Percentiles rank a stretch among this genome's conserved stretches.
phyloP scores from a whole-genome alignment of 345 rosid species.

The Camelina neglecta region DNA sequence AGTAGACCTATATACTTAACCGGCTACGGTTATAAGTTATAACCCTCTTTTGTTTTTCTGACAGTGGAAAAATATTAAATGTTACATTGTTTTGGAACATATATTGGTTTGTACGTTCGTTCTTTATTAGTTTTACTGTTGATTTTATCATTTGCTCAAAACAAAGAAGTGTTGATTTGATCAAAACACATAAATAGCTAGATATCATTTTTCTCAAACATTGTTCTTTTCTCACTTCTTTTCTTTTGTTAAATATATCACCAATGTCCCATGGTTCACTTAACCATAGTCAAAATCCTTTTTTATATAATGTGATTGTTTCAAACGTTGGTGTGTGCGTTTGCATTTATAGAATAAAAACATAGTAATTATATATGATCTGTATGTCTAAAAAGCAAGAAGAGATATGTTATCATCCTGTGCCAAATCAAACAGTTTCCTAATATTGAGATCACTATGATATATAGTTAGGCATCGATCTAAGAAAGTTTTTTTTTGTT shows the following conservation, averaged over 20 bases:
- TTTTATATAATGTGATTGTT: neutral
- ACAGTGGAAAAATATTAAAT: neutral
- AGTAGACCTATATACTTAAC: slow-evolving; percentile 7
- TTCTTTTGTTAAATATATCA: neutral
- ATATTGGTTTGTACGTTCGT: neutral
- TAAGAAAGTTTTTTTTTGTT: neutral
- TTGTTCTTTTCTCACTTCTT: neutral
- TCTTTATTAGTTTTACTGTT: neutral
- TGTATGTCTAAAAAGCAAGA: neutral
- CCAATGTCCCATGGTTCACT: neutral
- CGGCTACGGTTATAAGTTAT: neutral
- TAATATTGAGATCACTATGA: neutral
- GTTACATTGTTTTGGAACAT: slow-evolving; percentile 7
- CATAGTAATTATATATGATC: neutral
- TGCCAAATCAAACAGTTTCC: neutral
- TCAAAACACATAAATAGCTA: neutral
- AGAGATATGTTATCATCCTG: too few species aligned
- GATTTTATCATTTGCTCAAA: too few species aligned
- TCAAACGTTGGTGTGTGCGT: neutral
- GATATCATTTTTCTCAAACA: neutral
- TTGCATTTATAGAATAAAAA: neutral
- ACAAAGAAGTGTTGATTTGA: neutral
- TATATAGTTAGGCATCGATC: too few species aligned
- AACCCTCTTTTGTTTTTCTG: slow-evolving; percentile 5
- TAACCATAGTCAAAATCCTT: neutral